Conservation (phyloP, 139 green algal genomes). For the Microglena sp. region DNA sequence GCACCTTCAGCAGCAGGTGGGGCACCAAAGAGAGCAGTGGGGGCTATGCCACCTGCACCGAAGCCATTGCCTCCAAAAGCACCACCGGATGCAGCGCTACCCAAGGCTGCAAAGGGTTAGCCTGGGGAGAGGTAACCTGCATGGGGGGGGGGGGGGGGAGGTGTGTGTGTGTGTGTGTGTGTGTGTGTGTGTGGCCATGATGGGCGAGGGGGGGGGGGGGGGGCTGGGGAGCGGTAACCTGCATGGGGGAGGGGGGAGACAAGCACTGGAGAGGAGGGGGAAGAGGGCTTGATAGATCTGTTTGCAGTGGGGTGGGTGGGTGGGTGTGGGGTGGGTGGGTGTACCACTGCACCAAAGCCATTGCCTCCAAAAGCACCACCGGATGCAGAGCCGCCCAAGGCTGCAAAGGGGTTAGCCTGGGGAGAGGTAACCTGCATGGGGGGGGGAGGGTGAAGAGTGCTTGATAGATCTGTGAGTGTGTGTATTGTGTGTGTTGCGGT, state of each 20-base stretch:
- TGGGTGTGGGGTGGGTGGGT: too few species aligned
- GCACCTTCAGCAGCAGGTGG: slow-evolving; percentile 16
- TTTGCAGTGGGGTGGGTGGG: too few species aligned
- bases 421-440: not conserved
- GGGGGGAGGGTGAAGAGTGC: not conserved
- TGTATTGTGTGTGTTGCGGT: too few species aligned
- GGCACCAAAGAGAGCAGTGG: slow-evolving; percentile 34
- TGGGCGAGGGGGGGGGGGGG: too few species aligned
- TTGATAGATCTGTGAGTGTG: not conserved
- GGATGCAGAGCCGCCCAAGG: slow-evolving; percentile 27
- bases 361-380: slow-evolving; percentile 13
- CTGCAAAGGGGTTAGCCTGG: slow-evolving; percentile 31
- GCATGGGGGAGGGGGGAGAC: not conserved
- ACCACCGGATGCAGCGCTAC: slow-evolving; percentile 16
- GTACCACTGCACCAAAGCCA: slow-evolving; percentile 68
- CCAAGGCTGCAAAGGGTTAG: slow-evolving; percentile 42
- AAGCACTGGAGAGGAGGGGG: not conserved
- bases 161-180: not conserved
- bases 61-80: slow-evolving; percentile 31
- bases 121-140: not conserved
- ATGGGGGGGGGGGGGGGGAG: not conserved
- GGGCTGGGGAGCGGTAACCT: not conserved
- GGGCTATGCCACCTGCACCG: slow-evolving; percentile 67
- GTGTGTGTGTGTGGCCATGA: not conserved
- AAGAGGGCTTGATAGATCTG: not conserved